Conservation (phyloP, 1,139 yeast species). For the Diutina catenulata region DNA sequence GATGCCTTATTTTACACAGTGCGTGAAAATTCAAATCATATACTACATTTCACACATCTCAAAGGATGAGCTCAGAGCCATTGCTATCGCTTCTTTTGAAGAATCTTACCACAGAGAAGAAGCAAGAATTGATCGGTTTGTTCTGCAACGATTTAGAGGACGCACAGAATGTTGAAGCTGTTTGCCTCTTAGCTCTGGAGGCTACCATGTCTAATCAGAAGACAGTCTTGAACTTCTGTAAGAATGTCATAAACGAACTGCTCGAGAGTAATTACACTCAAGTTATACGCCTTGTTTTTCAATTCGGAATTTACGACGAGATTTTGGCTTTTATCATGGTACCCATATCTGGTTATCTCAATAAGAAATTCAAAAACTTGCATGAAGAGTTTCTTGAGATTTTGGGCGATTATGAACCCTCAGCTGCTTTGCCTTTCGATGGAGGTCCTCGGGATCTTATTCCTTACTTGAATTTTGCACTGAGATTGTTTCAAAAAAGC, state of each 20-base stretch:
- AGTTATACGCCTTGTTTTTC: background rate
- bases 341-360: background rate
- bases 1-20: no score
- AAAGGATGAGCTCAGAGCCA: no score
- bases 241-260: background rate
- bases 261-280: background rate
- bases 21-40: no score
- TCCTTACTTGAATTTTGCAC: background rate
- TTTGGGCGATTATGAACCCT: no score
- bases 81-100: background rate
- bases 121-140: background rate
- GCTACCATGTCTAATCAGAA: background rate
- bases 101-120: background rate
- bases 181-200: background rate
- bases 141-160: background rate
- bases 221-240: background rate
- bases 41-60: no score
- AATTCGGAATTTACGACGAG: background rate
- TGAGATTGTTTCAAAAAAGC: background rate
- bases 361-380: background rate
- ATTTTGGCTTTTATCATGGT: background rate
- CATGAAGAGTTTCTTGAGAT: no score
- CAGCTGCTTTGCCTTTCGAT: no score
- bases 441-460: no score
- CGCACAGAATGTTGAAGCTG: background rate